Evolutionary conservation across 257 asterid species (phyloP), one percentile per base, ranked within the genome.

Genomic region (Solanum gandarillasii): DNA sequence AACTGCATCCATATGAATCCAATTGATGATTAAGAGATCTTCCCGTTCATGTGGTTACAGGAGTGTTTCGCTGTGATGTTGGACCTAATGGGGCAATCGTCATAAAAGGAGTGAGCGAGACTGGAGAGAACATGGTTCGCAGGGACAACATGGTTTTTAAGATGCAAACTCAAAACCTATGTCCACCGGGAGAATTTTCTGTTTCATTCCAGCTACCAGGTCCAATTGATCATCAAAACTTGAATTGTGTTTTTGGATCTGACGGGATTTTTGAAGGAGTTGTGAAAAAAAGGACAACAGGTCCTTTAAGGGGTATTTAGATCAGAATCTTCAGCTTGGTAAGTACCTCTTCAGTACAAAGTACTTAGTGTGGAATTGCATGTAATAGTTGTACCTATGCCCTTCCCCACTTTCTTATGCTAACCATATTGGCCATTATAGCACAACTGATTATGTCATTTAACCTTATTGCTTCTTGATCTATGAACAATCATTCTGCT

Each of bases 191-290:
- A 29, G 92, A 90, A 27, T 92, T 92, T 79, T 89, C 94, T 12
- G 38, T 92, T 87, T 88, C 93, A 46, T 92, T 92, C 89, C 91
- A 73, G 87, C 90, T 92, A 23, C 92, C 93, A 16, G 94, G 92
- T 60, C 91, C 94, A 31, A 87, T 90, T 87, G 92, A 89, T 86
- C 83, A 87, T 62, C 86, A 86, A 34, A 87, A 88, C 52, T 23
- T 88, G 12, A 79, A 75, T 32, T 87, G 91, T 60, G 52, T 85
- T n/a, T 92, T 90, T 65, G 92, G 93, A 23, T 52, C 87, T 83
- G 94, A 92, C 58, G 94, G 93, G 29, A 87, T 91, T 87, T 90
- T 92, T 41, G 93, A 92, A 89, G 94, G 92, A 39, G 60, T 89
- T 62, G 93, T 90, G 68, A 88, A 92, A 92, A 88, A 89, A 67